These are phyloP conservation scores for Ocimum tenuiflorum DNA, from an alignment of 257 asterid species.

Conservation along the genomic window DNA sequence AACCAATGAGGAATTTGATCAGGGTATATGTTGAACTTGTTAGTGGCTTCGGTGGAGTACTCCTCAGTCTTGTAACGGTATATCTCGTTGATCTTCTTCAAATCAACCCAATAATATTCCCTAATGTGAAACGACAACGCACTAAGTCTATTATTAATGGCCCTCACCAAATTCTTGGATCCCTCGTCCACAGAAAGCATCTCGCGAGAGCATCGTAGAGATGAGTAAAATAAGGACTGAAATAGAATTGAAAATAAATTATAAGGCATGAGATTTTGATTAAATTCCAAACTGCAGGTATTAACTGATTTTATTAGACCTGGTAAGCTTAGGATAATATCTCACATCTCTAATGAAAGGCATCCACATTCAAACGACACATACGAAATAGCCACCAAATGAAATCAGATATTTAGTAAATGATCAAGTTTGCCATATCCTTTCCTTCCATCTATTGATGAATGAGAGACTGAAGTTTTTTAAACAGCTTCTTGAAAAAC, in stretches of 20 bases:
- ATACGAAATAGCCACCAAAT: too few relatives aligned
- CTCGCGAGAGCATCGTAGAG: slow-evolving; percentile 79
- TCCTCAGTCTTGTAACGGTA: slow-evolving; percentile 88
- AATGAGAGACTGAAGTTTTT: too few relatives aligned
- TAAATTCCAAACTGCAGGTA: background rate
- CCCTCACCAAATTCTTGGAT: slow-evolving; percentile 69
- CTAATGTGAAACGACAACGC: slow-evolving; percentile 88
- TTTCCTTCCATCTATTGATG: too few relatives aligned
- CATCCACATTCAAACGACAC: too few relatives aligned
- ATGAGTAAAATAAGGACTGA: slow-evolving; percentile 84
- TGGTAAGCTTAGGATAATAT: too few relatives aligned
- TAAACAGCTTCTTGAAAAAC: too few relatives aligned
- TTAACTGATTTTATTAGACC: background rate
- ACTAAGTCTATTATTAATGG: slow-evolving; percentile 71
- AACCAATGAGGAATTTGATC: slow-evolving; percentile 88
- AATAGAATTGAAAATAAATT: background rate
- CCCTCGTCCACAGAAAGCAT: slow-evolving; percentile 71
- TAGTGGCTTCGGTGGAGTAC: slow-evolving; percentile 82
- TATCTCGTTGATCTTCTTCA: slow-evolving; percentile 78
- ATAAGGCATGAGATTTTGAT: background rate
- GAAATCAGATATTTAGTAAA: too few relatives aligned
- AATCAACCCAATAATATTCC: slow-evolving; percentile 89
- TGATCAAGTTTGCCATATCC: too few relatives aligned
- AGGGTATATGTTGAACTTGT: slow-evolving; percentile 86
- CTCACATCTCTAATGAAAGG: too few relatives aligned